These are phyloP conservation scores for Trichoderma semiorbis DNA, from an alignment of 2,329 filamentous ascomycete species.

Conservation along the genomic window DNA sequence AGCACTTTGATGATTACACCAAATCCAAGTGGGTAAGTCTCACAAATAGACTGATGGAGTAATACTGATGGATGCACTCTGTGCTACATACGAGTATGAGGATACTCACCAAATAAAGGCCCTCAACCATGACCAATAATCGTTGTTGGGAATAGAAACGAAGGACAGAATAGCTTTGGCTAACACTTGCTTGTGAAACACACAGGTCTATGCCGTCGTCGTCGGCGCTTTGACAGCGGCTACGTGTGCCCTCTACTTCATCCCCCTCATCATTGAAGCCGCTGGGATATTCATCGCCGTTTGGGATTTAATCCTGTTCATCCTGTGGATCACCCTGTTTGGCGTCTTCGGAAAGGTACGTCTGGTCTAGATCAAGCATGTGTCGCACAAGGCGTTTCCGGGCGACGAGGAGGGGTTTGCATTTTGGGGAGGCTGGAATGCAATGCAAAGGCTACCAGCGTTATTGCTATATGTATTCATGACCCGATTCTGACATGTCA, in stretches of 20 bases:
- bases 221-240: constrained; percentile 63
- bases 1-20: constrained; percentile 45
- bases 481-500: constrained; percentile 20
- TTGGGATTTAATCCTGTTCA: constrained; percentile 69
- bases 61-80: not conserved
- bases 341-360: constrained; percentile 71
- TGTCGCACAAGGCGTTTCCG: not conserved
- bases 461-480: not conserved
- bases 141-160: not conserved
- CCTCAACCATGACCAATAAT: not conserved
- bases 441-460: not conserved
- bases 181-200: not conserved
- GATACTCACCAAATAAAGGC: not conserved
- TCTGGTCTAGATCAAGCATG: not conserved
- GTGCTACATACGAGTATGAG: not conserved
- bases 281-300: constrained; percentile 50
- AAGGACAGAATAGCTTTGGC: not conserved
- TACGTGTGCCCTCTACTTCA: constrained; percentile 61
- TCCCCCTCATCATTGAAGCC: constrained; percentile 58
- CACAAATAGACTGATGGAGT: not conserved
- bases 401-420: not conserved
- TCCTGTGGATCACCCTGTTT: constrained; percentile 79
- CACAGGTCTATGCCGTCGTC: constrained; percentile 67
- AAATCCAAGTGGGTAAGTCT: constrained; percentile 66
- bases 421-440: not conserved